These are phyloP conservation scores for Apocynum venetum DNA, from an alignment of 257 asterid species.

Conservation along the genomic window DNA sequence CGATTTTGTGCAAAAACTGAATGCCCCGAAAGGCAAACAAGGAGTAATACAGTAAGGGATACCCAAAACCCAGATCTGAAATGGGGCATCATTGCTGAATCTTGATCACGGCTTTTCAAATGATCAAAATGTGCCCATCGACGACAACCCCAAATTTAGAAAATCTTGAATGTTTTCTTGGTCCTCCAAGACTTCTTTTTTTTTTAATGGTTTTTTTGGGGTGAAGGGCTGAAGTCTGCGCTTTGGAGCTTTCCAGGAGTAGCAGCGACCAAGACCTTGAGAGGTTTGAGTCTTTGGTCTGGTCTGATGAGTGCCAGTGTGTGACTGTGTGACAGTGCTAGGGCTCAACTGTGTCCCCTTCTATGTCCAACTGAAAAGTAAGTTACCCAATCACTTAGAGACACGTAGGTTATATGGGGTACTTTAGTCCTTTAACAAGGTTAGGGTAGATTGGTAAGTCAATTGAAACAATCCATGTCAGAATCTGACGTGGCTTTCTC, in stretches of 20 bases:
- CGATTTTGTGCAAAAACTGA: conserved; percentile 52
- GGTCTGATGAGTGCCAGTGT: background rate
- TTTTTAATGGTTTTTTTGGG: background rate
- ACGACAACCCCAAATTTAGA: conserved; percentile 10
- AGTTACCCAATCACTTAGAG: background rate
- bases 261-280: conserved; percentile 13
- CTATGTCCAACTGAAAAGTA: background rate
- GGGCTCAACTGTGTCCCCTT: background rate
- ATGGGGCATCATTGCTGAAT: conserved; percentile 48
- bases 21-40: conserved; percentile 33
- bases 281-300: background rate
- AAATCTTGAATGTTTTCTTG: conserved; percentile 17
- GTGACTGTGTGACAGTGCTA: background rate
- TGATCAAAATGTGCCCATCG: conserved; percentile 34
- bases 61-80: conserved; percentile 63
- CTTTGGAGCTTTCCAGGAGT: background rate
- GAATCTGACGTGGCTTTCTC: conserved; percentile 15
- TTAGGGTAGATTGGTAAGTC: background rate
- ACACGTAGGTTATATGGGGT: conserved; percentile 6
- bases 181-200: background rate
- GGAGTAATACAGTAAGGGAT: conserved; percentile 34
- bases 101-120: conserved; percentile 25
- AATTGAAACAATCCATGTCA: conserved; percentile 11
- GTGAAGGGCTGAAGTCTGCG: background rate
- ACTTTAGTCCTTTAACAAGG: background rate